These are phyloP conservation scores for Avena sativa DNA, from an alignment of 176 grass and related monocot genomes.

Conservation along the genomic window DNA sequence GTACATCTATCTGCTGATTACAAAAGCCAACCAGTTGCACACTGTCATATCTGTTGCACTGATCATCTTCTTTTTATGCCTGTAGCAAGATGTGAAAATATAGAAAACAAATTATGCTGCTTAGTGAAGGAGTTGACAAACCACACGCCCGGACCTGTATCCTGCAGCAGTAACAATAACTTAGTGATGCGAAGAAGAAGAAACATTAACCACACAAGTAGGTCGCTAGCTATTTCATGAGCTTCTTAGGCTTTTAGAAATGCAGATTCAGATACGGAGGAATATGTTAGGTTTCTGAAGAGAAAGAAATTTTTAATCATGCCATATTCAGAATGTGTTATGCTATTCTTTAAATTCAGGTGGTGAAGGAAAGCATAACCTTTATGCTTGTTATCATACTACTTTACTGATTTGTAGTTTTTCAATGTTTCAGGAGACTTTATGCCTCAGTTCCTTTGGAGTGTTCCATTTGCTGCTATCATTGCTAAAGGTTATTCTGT, in stretches of 20 bases:
- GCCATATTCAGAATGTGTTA: background rate
- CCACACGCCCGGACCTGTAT: background rate
- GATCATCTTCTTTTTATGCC: conserved; percentile 12
- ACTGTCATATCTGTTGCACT: background rate
- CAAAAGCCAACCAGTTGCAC: conserved; percentile 27
- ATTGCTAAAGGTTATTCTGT: conserved; percentile 41
- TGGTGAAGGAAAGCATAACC: background rate
- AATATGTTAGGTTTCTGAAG: background rate
- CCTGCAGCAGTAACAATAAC: background rate
- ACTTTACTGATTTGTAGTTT: background rate
- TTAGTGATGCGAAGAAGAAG: background rate
- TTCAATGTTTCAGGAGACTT: conserved; percentile 58
- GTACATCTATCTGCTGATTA: background rate
- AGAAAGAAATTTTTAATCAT: background rate
- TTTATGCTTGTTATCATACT: background rate
- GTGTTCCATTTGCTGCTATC: conserved; percentile 46
- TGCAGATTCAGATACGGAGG: background rate
- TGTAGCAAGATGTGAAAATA: conserved; percentile 13
- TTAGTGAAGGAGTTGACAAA: background rate
- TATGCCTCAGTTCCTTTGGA: conserved; percentile 63
- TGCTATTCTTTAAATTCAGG: background rate
- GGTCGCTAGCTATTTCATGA: background rate
- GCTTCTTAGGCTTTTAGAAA: background rate
- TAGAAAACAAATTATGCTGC: background rate
- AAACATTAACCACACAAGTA: background rate